These are phyloP conservation scores for Citrus sinensis DNA, from an alignment of 345 rosid genomes.

Conservation along the genomic window DNA sequence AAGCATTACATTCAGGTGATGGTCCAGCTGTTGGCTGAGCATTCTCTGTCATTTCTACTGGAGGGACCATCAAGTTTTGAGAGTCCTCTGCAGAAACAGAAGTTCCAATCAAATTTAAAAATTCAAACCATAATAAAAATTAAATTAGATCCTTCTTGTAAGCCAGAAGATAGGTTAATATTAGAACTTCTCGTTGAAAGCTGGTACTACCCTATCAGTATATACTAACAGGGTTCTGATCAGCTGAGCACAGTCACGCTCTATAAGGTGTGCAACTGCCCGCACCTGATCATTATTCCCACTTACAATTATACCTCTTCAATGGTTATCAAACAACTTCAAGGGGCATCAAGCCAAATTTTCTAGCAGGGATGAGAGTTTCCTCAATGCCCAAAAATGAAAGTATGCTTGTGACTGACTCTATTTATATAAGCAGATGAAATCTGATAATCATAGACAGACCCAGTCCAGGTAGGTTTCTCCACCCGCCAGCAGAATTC, in stretches of 20 bases:
- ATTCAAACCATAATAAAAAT: background rate
- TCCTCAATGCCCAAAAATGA: background rate
- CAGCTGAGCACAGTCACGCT: no score
- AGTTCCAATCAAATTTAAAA: background rate
- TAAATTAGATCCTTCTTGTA: background rate
- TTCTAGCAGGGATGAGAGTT: background rate
- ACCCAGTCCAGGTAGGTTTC: background rate
- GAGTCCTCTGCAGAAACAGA: slow-evolving; percentile 14
- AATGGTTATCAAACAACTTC: background rate
- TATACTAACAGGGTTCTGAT: background rate
- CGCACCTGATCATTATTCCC: no score
- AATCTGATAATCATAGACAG: background rate
- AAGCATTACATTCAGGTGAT: background rate
- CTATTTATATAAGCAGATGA: background rate
- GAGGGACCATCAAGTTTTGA: background rate
- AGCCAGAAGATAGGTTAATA: background rate
- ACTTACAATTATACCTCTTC: background rate
- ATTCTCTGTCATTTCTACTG: slow-evolving; percentile 13
- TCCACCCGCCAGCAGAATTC: background rate
- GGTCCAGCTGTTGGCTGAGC: slow-evolving; percentile 1
- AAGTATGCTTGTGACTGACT: background rate
- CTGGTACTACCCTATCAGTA: background rate
- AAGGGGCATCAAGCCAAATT: background rate
- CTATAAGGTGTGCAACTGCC: no score
- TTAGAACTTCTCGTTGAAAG: background rate